These are phyloP conservation scores for Pseudogymnoascus sp. DNA, from an alignment of 2,329 filamentous ascomycete genomes.

Conservation along the genomic window DNA sequence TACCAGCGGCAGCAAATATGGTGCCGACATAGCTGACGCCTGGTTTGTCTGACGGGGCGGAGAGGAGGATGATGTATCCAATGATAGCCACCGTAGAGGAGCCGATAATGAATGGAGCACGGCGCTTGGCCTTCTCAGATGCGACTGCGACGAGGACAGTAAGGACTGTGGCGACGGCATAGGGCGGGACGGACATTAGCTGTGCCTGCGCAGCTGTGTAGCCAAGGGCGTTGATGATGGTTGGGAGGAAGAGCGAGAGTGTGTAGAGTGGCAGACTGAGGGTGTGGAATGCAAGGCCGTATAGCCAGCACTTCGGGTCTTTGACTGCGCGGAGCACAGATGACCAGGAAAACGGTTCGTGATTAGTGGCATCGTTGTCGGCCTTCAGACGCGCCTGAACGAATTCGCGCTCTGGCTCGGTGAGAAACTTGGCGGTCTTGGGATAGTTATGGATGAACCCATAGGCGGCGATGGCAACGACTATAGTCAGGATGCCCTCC, in stretches of 20 bases:
- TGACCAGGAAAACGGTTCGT: constrained; percentile 60
- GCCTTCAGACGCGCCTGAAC: constrained; percentile 50
- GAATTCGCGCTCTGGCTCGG: constrained; percentile 32
- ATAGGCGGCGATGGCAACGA: constrained; percentile 42
- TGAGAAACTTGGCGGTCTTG: constrained; percentile 47
- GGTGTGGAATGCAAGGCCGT: constrained; percentile 63
- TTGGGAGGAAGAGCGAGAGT: constrained; percentile 46
- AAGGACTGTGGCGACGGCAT: constrained; percentile 52
- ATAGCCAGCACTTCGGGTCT: constrained; percentile 65
- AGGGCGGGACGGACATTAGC: constrained; percentile 55
- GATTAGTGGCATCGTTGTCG: constrained; percentile 60
- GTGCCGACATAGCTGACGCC: constrained; percentile 53
- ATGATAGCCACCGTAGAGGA: constrained; percentile 48
- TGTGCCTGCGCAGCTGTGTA: constrained; percentile 46
- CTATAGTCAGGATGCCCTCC: constrained; percentile 47
- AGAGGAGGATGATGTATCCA: constrained; percentile 54
- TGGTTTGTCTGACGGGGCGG: constrained; percentile 36
- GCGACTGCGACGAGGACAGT: constrained; percentile 50
- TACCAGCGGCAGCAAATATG: constrained; percentile 56
- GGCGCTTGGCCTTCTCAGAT: constrained; percentile 48
- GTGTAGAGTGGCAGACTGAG: constrained; percentile 57
- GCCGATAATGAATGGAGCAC: constrained; percentile 56
- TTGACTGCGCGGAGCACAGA: constrained; percentile 55
- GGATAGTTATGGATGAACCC: constrained; percentile 62
- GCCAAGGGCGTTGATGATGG: constrained; percentile 46